These are phyloP conservation scores for Poa pratensis DNA, from an alignment of 176 grass and related monocot genomes.

Conservation along the genomic window DNA sequence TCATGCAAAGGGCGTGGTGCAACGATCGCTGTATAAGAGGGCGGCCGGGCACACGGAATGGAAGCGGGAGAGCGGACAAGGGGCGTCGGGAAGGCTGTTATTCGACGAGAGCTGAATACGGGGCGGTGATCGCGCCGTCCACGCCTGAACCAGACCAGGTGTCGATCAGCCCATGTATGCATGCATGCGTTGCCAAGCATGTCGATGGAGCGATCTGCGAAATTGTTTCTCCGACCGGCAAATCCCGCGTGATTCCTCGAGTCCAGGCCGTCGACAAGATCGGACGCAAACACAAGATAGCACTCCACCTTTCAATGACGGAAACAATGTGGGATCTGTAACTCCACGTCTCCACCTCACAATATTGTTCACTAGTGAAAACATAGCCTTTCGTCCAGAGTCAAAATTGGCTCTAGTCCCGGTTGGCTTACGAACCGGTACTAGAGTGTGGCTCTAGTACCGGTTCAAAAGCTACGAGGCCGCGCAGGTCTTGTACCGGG, in stretches of 20 bases:
- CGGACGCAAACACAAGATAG: too few relatives aligned
- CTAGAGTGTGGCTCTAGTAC: too few relatives aligned
- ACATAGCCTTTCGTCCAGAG: too few relatives aligned
- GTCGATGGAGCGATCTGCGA: not conserved
- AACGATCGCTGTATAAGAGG: not conserved
- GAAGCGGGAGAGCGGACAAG: constrained; percentile 5
- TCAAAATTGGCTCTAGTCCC: too few relatives aligned
- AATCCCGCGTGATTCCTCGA: not conserved
- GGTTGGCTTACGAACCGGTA: too few relatives aligned
- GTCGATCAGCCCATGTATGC: not conserved
- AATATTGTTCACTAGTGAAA: too few relatives aligned
- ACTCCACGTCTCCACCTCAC: too few relatives aligned
- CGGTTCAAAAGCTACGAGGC: too few relatives aligned
- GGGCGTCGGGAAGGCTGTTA: not conserved
- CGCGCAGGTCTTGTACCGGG: too few relatives aligned
- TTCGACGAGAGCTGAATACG: not conserved
- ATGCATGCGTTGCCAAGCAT: not conserved
- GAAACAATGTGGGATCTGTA: too few relatives aligned
- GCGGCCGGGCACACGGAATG: not conserved
- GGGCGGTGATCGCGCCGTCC: constrained; percentile 7
- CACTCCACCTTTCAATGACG: too few relatives aligned
- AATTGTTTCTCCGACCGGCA: not conserved
- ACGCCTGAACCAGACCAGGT: not conserved
- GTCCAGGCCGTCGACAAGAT: too few relatives aligned
- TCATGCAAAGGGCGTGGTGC: constrained; percentile 22